These are phyloP conservation scores for Phytophthora agathidicida DNA, from an alignment of 352 stramenopile genomes.

Conservation along the genomic window DNA sequence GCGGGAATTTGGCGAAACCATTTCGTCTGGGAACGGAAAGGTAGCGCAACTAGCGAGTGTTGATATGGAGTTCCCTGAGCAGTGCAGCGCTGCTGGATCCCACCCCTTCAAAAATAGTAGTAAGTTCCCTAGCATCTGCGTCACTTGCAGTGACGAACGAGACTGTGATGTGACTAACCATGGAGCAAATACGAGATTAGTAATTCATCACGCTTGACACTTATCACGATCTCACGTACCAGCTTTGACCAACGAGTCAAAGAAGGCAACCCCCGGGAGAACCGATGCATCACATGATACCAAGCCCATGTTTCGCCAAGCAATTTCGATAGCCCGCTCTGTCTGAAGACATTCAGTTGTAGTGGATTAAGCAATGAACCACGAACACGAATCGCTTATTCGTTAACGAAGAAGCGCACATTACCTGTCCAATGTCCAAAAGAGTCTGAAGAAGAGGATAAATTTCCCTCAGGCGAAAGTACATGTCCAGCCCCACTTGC, in stretches of 20 bases:
- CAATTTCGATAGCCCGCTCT: constrained; percentile 51
- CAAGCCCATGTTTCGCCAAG: constrained; percentile 50
- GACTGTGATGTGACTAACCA: constrained; percentile 34
- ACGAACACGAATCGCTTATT: background rate
- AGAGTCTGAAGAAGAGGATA: constrained; percentile 51
- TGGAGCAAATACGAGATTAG: background rate
- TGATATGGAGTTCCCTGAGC: constrained; percentile 30
- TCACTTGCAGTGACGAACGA: constrained; percentile 41
- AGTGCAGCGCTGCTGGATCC: constrained; percentile 44
- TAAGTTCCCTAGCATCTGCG: constrained; percentile 57
- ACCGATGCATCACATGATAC: constrained; percentile 44
- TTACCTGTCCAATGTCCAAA: constrained; percentile 56
- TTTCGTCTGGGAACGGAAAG: constrained; percentile 40
- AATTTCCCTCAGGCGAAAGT: constrained; percentile 57
- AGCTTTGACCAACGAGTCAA: constrained; percentile 45
- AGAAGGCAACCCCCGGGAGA: constrained; percentile 52
- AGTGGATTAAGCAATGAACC: background rate
- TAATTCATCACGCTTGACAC: too few species aligned
- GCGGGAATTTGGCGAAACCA: constrained; percentile 27
- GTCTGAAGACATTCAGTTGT: constrained; percentile 26
- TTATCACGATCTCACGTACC: constrained; percentile 15
- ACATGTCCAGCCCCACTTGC: constrained; percentile 75
- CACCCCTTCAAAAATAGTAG: constrained; percentile 62
- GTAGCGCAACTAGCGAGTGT: constrained; percentile 32
- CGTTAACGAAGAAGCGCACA: background rate